phyloP scores from a whole-genome alignment of 495 filamentous ascomycete genomes.

The Immersiella caudata region DNA sequence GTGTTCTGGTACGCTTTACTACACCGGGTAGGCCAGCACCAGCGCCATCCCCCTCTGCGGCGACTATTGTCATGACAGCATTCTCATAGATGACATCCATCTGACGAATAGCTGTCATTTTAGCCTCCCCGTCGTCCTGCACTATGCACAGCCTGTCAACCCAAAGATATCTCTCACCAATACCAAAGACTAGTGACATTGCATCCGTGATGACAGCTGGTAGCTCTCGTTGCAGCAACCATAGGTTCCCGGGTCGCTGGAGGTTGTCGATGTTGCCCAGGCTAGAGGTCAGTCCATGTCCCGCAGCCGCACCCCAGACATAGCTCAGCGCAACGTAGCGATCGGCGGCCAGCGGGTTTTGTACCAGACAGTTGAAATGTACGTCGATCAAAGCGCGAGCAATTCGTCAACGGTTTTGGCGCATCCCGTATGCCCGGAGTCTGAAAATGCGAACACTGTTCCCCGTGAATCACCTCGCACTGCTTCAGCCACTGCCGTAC shows the following conservation, averaged over 20 bases:
- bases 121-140: constrained; percentile 34
- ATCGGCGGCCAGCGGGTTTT: neutral
- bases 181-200: neutral
- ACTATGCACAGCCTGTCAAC: constrained; percentile 38
- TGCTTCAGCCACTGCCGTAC: too few relatives aligned
- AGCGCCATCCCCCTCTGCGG: neutral
- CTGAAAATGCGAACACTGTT: too few relatives aligned
- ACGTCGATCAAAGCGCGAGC: neutral
- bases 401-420: too few relatives aligned
- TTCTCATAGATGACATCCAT: constrained; percentile 28
- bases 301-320: neutral
- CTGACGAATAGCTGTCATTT: constrained; percentile 30
- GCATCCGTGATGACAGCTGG: neutral
- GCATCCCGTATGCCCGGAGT: too few relatives aligned
- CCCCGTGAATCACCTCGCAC: too few relatives aligned
- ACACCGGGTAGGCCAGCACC: neutral
- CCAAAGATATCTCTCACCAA: constrained; percentile 26
- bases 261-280: neutral
- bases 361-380: neutral
- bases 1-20: neutral
- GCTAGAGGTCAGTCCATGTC: neutral
- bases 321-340: neutral
- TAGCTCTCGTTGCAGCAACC: neutral
- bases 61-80: constrained; percentile 15
- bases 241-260: neutral